Evolutionary conservation across 1,284 basidiomycete species (phyloP).

Genomic region (Leccinum solheimii): DNA sequence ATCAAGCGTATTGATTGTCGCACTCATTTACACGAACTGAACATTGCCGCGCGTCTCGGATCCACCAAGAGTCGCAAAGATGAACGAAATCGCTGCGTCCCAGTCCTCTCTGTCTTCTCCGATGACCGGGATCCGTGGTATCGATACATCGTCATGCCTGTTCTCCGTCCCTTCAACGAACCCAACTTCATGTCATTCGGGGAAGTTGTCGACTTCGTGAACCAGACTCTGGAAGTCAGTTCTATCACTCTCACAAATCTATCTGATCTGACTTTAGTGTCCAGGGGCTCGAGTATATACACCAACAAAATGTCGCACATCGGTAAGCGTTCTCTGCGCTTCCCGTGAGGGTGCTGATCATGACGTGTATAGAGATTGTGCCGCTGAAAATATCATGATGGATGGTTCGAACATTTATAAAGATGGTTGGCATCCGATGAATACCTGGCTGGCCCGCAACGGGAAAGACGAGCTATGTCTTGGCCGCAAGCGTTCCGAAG

Average conservation of each 20-base stretch:
- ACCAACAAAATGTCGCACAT: constrained; percentile 31
- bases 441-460: constrained; percentile 7
- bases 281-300: constrained; percentile 36
- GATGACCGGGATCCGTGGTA: constrained; percentile 6
- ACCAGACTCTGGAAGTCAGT: constrained; percentile 37
- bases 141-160: constrained; percentile 36
- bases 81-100: neutral
- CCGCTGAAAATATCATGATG: constrained; percentile 32
- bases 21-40: neutral
- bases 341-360: neutral
- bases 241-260: fast-evolving
- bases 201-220: constrained; percentile 37
- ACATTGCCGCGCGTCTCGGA: neutral
- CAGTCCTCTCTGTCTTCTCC: neutral
- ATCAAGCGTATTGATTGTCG: neutral
- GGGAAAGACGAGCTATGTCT: neutral
- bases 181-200: constrained; percentile 35
- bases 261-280: neutral
- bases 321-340: neutral
- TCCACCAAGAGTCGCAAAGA: neutral
- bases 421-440: constrained; percentile 29
- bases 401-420: constrained; percentile 26
- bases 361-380: constrained; percentile 5
- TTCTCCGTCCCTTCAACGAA: constrained; percentile 29
- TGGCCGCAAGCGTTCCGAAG: constrained; percentile 13